Percentiles rank a stretch among this genome's conserved stretches.
phyloP scores from a whole-genome alignment of 148 eudicot species.

The Camellia lanceoleosa region DNA sequence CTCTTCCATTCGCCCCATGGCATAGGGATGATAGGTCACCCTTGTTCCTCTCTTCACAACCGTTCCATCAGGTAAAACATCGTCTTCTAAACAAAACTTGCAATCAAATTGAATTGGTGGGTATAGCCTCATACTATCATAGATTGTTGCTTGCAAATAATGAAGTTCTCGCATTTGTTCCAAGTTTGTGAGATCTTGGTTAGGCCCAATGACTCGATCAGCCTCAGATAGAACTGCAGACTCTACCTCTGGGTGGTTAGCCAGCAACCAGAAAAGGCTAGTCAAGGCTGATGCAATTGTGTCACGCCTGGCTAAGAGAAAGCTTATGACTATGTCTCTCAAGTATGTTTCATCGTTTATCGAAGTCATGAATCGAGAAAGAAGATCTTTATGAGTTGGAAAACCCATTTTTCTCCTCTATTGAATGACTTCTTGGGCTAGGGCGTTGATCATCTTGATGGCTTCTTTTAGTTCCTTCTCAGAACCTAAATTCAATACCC shows the following conservation, averaged over 20 bases:
- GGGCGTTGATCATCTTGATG: constrained; percentile 33
- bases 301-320: constrained; percentile 64
- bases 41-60: constrained; percentile 48
- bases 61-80: constrained; percentile 46
- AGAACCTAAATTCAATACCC: constrained; percentile 42
- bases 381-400: constrained; percentile 30
- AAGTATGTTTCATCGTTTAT: constrained; percentile 35
- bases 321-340: constrained; percentile 58
- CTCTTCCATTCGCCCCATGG: constrained; percentile 73
- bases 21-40: constrained; percentile 72
- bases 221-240: constrained; percentile 38
- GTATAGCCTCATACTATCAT: constrained; percentile 68
- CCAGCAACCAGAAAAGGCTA: constrained; percentile 40
- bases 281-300: constrained; percentile 54
- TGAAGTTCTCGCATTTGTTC: constrained; percentile 44
- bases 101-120: constrained; percentile 81
- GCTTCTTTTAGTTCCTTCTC: constrained; percentile 51
- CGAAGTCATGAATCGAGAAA: constrained; percentile 54
- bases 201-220: constrained; percentile 24
- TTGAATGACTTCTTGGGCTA: constrained; percentile 51
- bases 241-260: constrained; percentile 38
- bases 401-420: constrained; percentile 40
- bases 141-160: constrained; percentile 54
- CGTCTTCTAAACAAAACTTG: constrained; percentile 55
- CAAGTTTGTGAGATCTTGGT: constrained; percentile 14